phyloP scores from a whole-genome alignment of 768 basidiomycete genomes.

The Cyclocybe aegerita region DNA sequence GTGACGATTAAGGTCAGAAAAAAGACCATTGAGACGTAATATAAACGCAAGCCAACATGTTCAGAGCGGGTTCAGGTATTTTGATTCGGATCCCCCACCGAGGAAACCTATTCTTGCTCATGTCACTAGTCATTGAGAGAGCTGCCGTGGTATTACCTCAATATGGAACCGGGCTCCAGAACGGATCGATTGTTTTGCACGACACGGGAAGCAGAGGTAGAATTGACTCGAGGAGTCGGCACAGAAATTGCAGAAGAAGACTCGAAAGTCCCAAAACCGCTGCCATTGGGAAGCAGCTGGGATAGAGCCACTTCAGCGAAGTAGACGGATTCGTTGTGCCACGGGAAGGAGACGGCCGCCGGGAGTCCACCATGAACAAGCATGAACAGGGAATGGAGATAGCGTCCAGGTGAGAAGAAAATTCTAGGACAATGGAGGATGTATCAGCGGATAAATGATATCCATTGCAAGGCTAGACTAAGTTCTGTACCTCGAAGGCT shows the following conservation, averaged over 20 bases:
- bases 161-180: too few species aligned
- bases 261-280: slow-evolving; percentile 38
- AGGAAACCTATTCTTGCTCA: slow-evolving; percentile 34
- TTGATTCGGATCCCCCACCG: slow-evolving; percentile 40
- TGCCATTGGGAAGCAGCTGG: slow-evolving; percentile 33
- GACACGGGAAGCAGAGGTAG: not conserved
- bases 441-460: not conserved
- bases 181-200: too few species aligned
- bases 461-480: not conserved
- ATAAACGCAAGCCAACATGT: slow-evolving; percentile 29
- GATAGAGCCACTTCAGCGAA: slow-evolving; percentile 34
- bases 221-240: slow-evolving; percentile 11
- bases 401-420: slow-evolving; percentile 38
- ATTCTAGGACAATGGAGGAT: slow-evolving; percentile 20
- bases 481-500: slow-evolving; percentile 26
- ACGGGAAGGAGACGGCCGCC: slow-evolving; percentile 29
- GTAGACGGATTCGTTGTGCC: slow-evolving; percentile 32
- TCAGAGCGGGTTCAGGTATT: slow-evolving; percentile 24
- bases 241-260: slow-evolving; percentile 19
- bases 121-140: too few species aligned
- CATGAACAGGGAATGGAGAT: slow-evolving; percentile 36
- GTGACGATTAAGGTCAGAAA: not conserved
- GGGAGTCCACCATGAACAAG: slow-evolving; percentile 31
- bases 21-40: not conserved
- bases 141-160: too few species aligned